Evolutionary conservation across 495 filamentous ascomycete genomes (phyloP), one percentile per base, ranked within the genome.

Genomic region (Neurospora discreta): DNA sequence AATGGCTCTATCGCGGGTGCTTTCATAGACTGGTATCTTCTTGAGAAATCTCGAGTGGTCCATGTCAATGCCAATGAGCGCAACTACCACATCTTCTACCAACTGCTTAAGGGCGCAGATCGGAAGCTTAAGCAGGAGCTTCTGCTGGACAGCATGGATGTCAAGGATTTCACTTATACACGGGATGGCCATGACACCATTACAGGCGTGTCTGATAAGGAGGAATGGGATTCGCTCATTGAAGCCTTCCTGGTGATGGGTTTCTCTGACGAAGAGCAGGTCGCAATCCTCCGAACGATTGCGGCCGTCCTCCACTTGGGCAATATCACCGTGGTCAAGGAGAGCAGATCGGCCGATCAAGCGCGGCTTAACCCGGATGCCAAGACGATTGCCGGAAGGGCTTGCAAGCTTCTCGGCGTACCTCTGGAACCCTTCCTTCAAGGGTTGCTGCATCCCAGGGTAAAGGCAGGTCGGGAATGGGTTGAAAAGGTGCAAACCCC

Each of bases 71-170:
- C 88, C 3, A 90, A 91, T 67, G 96, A 99, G 78, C 87, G 96
- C 33, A 99, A 97, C 75, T 99, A 99, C 78, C 96, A 99, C 79
- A 85, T 99, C 38, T 99, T 99, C 80, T 99, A 99, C 78, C 96
- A 99, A 80, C 86, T 99, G 15, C 81, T 99, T 3, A 90, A 90
- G 70, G 96, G 96, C 40, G 93, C 95, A 1, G 90, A 94, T 74
- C 78, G 80, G 5, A 82, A 84, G 42, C 87, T 93, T 82, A 92
- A 89, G 70, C 88, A 90, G 38, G 89, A 92, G 23, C 90, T 98
- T 52, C 82, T 96, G 3, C 80, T 99, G 1, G 85, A 89, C 40
- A 88, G 87, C 58, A 80, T 92, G 40, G 89, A 90, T 58, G 89
- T 94, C 0, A 89, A 93, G 71, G 92, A 97, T 74, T 99, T 98